phyloP scores from a whole-genome alignment of 2,329 filamentous ascomycete species.

The Calonectria crousiana region DNA sequence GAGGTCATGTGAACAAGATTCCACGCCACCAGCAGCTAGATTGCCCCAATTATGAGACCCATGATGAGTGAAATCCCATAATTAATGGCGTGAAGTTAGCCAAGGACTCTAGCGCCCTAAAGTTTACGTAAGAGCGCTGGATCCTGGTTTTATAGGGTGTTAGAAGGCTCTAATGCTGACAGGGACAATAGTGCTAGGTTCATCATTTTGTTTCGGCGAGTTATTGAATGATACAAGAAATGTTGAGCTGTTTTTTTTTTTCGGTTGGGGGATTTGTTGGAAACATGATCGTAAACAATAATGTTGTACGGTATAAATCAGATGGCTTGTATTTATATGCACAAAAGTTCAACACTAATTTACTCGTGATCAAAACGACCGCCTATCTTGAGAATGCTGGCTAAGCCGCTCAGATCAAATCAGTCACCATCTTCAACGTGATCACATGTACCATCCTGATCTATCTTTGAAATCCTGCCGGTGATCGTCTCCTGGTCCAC shows the following conservation, averaged over 20 bases:
- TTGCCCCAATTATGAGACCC: conserved; percentile 28
- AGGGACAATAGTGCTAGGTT: neutral
- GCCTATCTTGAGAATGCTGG: neutral
- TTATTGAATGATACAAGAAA: no score
- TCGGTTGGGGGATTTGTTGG: no score
- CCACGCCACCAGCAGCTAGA: conserved; percentile 37
- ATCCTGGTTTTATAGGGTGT: neutral
- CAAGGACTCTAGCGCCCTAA: neutral
- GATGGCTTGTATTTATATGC: no score
- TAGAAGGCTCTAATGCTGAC: neutral
- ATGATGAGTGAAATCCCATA: conserved; percentile 2
- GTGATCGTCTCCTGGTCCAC: neutral
- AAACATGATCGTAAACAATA: no score
- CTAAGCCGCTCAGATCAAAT: neutral
- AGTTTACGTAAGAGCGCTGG: neutral
- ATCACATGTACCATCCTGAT: neutral
- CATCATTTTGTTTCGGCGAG: no score
- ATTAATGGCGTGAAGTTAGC: neutral
- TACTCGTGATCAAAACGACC: neutral
- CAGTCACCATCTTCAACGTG: neutral
- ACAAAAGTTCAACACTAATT: neutral
- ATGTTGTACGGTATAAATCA: no score
- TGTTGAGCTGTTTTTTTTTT: no score
- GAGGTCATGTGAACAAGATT: conserved; percentile 37
- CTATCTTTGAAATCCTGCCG: neutral